phyloP scores from a whole-genome alignment of 2,329 filamentous ascomycete genomes.

The Ophiostoma perfectum region DNA sequence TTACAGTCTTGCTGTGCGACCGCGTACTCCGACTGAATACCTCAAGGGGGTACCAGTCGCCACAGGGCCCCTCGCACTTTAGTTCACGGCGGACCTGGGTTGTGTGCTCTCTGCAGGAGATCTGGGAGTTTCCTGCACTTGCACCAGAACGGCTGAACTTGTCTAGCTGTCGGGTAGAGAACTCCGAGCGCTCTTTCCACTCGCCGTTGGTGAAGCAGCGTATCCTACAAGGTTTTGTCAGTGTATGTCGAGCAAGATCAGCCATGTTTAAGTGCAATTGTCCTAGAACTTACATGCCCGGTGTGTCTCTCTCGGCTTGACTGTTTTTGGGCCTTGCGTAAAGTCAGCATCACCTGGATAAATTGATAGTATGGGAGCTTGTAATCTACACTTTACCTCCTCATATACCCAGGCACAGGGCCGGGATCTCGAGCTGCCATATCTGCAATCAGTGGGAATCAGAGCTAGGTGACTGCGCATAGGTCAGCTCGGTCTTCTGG shows the following conservation, averaged over 20 bases:
- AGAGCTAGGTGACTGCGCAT: neutral
- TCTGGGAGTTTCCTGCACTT: conserved; percentile 10
- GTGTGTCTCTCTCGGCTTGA: neutral
- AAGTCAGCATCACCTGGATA: neutral
- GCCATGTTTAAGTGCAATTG: too few relatives aligned
- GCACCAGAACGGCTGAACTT: conserved; percentile 28
- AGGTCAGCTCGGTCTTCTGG: neutral
- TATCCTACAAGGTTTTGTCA: conserved; percentile 28
- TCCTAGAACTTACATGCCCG: neutral
- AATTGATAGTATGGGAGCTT: neutral
- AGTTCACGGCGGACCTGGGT: conserved; percentile 24
- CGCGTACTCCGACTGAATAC: conserved; percentile 36
- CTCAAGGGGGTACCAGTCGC: conserved; percentile 27
- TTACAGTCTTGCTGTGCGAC: conserved; percentile 30
- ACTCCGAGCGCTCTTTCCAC: conserved; percentile 30
- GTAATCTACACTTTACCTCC: neutral
- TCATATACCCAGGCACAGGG: neutral
- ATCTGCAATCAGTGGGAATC: neutral
- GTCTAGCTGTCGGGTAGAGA: conserved; percentile 32
- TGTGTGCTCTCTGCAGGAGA: conserved; percentile 32
- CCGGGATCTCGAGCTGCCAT: neutral
- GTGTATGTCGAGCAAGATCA: neutral
- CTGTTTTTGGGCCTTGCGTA: neutral
- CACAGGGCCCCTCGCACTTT: conserved; percentile 34
- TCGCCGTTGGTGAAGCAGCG: conserved; percentile 32